Percentiles rank a stretch among this genome's conserved stretches.
Conservation (phyloP, 331 rosid species). For the Spiraea crenata region DNA sequence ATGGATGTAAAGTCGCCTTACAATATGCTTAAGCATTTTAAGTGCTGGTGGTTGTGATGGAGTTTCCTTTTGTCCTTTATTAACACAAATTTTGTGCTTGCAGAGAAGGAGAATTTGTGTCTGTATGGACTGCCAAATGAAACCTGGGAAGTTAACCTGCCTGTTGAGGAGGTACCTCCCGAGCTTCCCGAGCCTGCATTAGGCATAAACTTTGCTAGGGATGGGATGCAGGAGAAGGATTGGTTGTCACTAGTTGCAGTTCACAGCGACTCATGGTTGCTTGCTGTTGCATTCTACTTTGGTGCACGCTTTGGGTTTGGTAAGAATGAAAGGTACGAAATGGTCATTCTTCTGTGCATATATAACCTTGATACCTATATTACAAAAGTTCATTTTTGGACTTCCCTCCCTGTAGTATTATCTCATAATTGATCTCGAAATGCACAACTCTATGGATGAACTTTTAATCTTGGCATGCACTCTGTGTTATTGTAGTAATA, state of each 20-base stretch:
- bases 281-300: slow-evolving; percentile 89
- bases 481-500: not conserved
- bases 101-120: slow-evolving; percentile 93
- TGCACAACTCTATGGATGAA: not conserved
- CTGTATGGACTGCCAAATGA: slow-evolving; percentile 93
- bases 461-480: not conserved
- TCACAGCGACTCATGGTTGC: slow-evolving; percentile 98
- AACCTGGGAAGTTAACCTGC: slow-evolving; percentile 93
- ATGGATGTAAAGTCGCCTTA: not conserved
- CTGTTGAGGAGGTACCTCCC: slow-evolving; percentile 99
- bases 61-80: not conserved
- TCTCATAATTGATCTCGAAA: not conserved
- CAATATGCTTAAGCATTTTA: not conserved
- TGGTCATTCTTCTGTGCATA: slow-evolving; percentile 5
- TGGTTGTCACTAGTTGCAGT: slow-evolving; percentile 97
- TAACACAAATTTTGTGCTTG: slow-evolving; percentile 28
- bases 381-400: not conserved
- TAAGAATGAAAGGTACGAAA: slow-evolving; percentile 82
- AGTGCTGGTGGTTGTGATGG: not conserved
- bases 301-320: slow-evolving; percentile 99
- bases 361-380: not conserved
- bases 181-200: slow-evolving; percentile 98
- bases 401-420: too few relatives aligned
- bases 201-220: slow-evolving; percentile 97
- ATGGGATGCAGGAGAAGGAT: slow-evolving; percentile 97